phyloP scores from a whole-genome alignment of 768 basidiomycete species.

The Leccinum ochraceum region DNA sequence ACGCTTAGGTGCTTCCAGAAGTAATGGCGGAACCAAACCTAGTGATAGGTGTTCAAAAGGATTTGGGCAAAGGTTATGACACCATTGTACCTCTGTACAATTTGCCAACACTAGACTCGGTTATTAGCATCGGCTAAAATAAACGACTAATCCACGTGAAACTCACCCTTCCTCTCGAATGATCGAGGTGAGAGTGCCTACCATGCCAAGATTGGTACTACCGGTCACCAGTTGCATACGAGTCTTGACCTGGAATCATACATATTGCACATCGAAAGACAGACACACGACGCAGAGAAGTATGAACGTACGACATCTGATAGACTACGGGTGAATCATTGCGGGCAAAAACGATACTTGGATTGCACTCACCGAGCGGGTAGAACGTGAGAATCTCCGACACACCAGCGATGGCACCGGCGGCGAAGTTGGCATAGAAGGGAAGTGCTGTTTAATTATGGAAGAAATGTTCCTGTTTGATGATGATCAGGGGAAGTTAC shows the following conservation, averaged over 20 bases:
- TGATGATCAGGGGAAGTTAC: not conserved
- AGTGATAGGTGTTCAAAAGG: not conserved
- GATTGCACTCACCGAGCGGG: slow-evolving; percentile 70
- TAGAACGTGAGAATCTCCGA: slow-evolving; percentile 85
- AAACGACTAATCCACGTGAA: not conserved
- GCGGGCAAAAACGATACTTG: not conserved
- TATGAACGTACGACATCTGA: slow-evolving; percentile 77
- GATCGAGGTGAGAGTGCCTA: slow-evolving; percentile 82
- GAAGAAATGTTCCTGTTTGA: slow-evolving; percentile 10
- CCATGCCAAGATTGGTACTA: slow-evolving; percentile 69
- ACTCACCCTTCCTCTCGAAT: slow-evolving; percentile 88
- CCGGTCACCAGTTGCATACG: slow-evolving; percentile 97
- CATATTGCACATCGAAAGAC: slow-evolving; percentile 6
- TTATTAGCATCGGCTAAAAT: slow-evolving; percentile 1
- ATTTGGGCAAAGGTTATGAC: not conserved
- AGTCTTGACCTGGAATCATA: slow-evolving; percentile 79
- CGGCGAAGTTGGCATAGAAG: slow-evolving; percentile 87
- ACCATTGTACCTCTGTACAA: slow-evolving; percentile 75
- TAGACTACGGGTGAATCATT: slow-evolving; percentile 7
- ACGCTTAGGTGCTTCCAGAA: slow-evolving; percentile 97
- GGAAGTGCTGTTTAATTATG: slow-evolving; percentile 60
- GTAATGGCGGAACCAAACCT: slow-evolving; percentile 93
- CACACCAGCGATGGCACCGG: slow-evolving; percentile 95
- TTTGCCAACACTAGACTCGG: slow-evolving; percentile 58
- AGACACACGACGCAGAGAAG: not conserved